Percentiles rank a stretch among this genome's conserved stretches.
These are phyloP conservation scores for Tricholoma sp. DNA, from an alignment of 768 basidiomycete genomes.

Conservation along the genomic window DNA sequence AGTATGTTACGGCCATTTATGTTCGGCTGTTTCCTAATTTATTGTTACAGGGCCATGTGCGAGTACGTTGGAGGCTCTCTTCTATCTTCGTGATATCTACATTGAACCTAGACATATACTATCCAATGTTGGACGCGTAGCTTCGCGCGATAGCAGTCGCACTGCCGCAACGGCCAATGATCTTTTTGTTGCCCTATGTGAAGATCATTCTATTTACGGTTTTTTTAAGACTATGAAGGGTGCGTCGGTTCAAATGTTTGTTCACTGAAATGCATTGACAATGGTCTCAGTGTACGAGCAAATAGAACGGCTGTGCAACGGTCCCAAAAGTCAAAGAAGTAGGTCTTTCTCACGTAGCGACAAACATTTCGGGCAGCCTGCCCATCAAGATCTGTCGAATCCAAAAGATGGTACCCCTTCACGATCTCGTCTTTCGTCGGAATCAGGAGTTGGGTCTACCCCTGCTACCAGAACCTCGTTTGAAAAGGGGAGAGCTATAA, in stretches of 20 bases:
- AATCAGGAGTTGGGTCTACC: constrained; percentile 22
- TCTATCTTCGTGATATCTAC: constrained; percentile 4
- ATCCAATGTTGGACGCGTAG: constrained; percentile 78
- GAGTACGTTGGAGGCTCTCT: constrained; percentile 50
- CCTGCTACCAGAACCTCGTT: constrained; percentile 48
- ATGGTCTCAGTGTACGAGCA: constrained; percentile 61
- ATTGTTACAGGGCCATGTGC: constrained; percentile 65
- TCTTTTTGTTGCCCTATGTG: constrained; percentile 82
- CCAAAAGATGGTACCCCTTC: constrained; percentile 28
- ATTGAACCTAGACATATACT: constrained; percentile 62
- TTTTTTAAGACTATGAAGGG: constrained; percentile 86
- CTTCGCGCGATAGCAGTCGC: constrained; percentile 79
- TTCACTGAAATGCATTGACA: not conserved
- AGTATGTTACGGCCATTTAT: constrained; percentile 52
- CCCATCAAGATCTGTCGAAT: constrained; percentile 36
- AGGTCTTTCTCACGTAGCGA: constrained; percentile 63
- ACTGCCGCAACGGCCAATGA: constrained; percentile 73
- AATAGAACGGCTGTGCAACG: constrained; percentile 63
- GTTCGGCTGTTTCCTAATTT: constrained; percentile 22
- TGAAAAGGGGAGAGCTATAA: constrained; percentile 59
- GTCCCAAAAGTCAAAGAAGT: constrained; percentile 54
- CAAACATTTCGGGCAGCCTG: constrained; percentile 40
- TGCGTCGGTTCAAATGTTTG: constrained; percentile 27
- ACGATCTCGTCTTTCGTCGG: constrained; percentile 35
- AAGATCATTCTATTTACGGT: constrained; percentile 82